Percentiles rank a stretch among this genome's conserved stretches.
These are phyloP conservation scores for Rosa chinensis DNA, from an alignment of 306 rosid genomes.

Conservation along the genomic window DNA sequence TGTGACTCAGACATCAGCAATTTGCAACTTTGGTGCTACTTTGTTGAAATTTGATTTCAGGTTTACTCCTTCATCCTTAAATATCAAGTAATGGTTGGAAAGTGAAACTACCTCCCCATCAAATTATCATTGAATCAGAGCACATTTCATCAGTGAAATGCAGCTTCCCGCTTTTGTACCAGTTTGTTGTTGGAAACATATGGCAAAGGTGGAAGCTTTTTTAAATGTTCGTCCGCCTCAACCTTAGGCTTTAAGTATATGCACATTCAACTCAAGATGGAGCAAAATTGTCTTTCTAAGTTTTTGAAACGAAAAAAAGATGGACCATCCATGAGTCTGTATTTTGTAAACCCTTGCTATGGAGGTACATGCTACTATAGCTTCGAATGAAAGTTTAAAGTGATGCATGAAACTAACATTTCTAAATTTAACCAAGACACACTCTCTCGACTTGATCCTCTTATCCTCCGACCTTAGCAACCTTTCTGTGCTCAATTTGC, in stretches of 20 bases:
- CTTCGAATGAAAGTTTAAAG: background rate
- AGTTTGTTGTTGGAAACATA: background rate
- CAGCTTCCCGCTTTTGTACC: background rate
- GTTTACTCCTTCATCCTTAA: background rate
- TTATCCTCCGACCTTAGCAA: conserved; percentile 77
- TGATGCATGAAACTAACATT: background rate
- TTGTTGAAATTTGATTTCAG: background rate
- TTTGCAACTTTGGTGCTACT: too few relatives aligned
- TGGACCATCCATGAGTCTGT: background rate
- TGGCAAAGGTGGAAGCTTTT: background rate
- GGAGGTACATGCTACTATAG: background rate
- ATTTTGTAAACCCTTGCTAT: background rate
- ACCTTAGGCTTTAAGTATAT: too few relatives aligned
- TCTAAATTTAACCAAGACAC: background rate
- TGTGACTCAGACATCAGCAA: too few relatives aligned
- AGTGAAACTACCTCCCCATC: background rate
- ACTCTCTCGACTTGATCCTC: background rate
- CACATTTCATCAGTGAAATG: too few relatives aligned
- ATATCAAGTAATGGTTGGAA: too few relatives aligned
- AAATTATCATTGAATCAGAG: too few relatives aligned
- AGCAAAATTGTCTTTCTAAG: background rate
- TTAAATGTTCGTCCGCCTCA: too few relatives aligned
- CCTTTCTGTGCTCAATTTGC: conserved; percentile 86
- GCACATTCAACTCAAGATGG: background rate
- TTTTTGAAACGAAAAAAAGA: background rate